Conservation (phyloP, 495 filamentous ascomycete genomes). For the Hypoxylon trugodes region DNA sequence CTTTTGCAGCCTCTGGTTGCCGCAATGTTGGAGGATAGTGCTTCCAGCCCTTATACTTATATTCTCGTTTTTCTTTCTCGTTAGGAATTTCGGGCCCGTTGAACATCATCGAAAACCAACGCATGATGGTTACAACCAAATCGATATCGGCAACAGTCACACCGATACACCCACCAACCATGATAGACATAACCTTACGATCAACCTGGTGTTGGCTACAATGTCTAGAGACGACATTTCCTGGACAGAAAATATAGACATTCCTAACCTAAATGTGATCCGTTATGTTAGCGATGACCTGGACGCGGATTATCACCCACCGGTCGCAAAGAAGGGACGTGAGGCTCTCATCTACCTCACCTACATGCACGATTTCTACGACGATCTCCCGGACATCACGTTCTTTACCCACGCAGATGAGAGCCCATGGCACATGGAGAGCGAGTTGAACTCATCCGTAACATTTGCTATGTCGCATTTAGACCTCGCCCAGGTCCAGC, state of each 20-base stretch:
- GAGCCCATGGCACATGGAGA: constrained; percentile 71
- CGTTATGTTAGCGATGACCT: constrained; percentile 73
- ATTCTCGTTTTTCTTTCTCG: constrained; percentile 4
- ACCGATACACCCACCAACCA: neutral
- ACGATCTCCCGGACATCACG: constrained; percentile 69
- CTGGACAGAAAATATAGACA: constrained; percentile 66
- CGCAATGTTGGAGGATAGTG: constrained; percentile 24
- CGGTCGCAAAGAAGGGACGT: constrained; percentile 74
- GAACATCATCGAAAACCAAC: neutral
- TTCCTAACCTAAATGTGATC: constrained; percentile 64
- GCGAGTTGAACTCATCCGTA: constrained; percentile 53
- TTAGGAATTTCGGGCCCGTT: constrained; percentile 6
- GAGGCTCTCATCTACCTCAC: constrained; percentile 80
- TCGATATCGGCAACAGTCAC: constrained; percentile 6
- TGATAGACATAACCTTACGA: constrained; percentile 19
- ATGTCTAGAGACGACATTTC: constrained; percentile 63
- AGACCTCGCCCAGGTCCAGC: constrained; percentile 49
- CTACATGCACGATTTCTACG: constrained; percentile 77
- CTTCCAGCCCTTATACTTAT: constrained; percentile 19
- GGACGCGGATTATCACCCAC: constrained; percentile 66
- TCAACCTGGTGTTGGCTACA: constrained; percentile 66
- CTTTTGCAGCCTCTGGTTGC: constrained; percentile 22
- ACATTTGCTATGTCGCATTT: constrained; percentile 54
- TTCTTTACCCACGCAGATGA: constrained; percentile 77
- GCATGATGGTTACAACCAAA: neutral